A percentile compares a stretch with the other conserved stretches of the same genome.
These are phyloP conservation scores for Aspergillus hancockii DNA, from an alignment of 495 filamentous ascomycete genomes.

Conservation along the genomic window DNA sequence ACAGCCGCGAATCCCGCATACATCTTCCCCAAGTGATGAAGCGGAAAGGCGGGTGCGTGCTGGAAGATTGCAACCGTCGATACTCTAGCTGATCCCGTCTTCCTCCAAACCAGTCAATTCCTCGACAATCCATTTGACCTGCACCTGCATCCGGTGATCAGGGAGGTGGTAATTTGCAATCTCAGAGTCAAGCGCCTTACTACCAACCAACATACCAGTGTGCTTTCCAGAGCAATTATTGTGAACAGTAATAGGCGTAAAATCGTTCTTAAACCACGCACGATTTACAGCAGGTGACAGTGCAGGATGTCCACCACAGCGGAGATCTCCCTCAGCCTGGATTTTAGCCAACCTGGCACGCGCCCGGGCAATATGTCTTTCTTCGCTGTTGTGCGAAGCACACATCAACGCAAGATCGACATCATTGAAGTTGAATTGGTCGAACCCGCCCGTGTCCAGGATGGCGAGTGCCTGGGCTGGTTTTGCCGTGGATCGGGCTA, in stretches of 20 bases:
- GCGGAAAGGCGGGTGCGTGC: conserved; percentile 34
- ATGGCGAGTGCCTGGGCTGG: conserved; percentile 41
- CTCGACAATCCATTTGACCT: conserved; percentile 29
- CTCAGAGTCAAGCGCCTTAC: conserved; percentile 30
- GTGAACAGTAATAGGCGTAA: conserved; percentile 27
- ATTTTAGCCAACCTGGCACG: conserved; percentile 34
- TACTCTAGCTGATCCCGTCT: conserved; percentile 28
- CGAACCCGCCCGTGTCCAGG: conserved; percentile 31
- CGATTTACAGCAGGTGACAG: conserved; percentile 29
- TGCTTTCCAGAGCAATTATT: conserved; percentile 47
- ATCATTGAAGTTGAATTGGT: conserved; percentile 35
- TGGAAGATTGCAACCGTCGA: conserved; percentile 44
- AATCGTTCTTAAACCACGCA: conserved; percentile 41
- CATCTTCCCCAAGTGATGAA: conserved; percentile 28
- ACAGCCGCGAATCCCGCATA: conserved; percentile 32
- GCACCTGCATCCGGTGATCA: conserved; percentile 30
- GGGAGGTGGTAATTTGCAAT: conserved; percentile 32
- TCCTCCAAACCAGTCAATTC: conserved; percentile 24
- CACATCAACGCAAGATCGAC: conserved; percentile 45
- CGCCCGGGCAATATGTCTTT: conserved; percentile 34
- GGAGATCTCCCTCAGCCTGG: conserved; percentile 30
- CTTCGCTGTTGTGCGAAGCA: conserved; percentile 46
- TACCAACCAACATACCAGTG: conserved; percentile 40
- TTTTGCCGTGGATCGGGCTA: conserved; percentile 46
- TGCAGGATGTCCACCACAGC: conserved; percentile 41